Conservation (phyloP, 2,329 filamentous ascomycete species). For the Amylocarpus encephaloides region DNA sequence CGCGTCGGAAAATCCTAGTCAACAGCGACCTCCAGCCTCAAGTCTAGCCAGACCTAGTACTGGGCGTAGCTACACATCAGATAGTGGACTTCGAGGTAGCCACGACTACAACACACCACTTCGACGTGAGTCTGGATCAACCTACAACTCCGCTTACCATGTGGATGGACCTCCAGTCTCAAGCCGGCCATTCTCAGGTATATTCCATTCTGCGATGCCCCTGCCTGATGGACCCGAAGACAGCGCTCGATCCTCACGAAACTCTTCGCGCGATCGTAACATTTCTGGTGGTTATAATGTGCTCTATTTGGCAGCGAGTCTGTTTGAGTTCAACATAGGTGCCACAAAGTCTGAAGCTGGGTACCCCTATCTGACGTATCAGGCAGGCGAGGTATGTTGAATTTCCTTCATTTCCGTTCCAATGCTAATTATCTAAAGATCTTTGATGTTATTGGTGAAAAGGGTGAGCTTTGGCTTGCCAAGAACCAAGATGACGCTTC, state of each 20-base stretch:
- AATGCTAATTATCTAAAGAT: conserved; percentile 44
- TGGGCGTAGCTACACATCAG: conserved; percentile 52
- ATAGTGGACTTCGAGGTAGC: conserved; percentile 43
- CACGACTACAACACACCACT: conserved; percentile 39
- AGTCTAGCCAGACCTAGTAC: conserved; percentile 46
- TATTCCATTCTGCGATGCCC: conserved; percentile 85
- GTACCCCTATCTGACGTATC: conserved; percentile 93
- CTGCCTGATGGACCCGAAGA: conserved; percentile 61
- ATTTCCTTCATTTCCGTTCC: neutral
- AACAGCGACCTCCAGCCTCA: conserved; percentile 34
- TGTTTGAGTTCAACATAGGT: conserved; percentile 97
- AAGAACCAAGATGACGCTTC: conserved; percentile 89
- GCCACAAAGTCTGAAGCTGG: conserved; percentile 86
- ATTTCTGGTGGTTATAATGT: conserved; percentile 58
- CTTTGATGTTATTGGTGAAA: conserved; percentile 89
- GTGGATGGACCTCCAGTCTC: conserved; percentile 25
- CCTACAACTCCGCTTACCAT: conserved; percentile 44
- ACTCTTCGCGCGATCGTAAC: conserved; percentile 52
- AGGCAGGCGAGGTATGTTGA: conserved; percentile 71
- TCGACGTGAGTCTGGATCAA: conserved; percentile 50
- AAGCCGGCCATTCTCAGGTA: conserved; percentile 56
- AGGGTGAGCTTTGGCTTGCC: conserved; percentile 95
- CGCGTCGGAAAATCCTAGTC: conserved; percentile 46
- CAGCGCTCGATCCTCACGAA: conserved; percentile 48
- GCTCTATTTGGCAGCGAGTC: conserved; percentile 83